These are phyloP conservation scores for Epichloe sp. DNA, from an alignment of 2,329 filamentous ascomycete genomes.

Conservation along the genomic window DNA sequence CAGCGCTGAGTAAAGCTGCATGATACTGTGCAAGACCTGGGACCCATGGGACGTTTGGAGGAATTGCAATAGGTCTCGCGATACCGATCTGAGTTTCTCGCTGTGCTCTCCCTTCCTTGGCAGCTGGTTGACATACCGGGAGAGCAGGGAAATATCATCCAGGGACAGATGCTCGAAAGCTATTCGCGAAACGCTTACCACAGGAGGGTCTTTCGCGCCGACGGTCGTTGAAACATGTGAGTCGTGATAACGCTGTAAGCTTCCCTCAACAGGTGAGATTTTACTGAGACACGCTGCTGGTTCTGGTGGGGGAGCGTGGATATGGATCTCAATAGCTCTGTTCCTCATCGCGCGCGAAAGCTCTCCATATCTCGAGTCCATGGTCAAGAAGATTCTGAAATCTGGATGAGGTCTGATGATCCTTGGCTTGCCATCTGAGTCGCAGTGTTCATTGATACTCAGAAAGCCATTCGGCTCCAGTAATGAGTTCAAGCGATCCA, in stretches of 20 bases:
- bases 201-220: slow-evolving; percentile 10
- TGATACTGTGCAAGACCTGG: slow-evolving; percentile 19
- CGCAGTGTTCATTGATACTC: slow-evolving; percentile 87
- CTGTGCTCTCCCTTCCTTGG: slow-evolving; percentile 4
- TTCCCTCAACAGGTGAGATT: slow-evolving; percentile 35
- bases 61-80: slow-evolving; percentile 17
- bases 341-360: slow-evolving; percentile 95
- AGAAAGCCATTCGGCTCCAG: slow-evolving; percentile 81
- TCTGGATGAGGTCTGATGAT: slow-evolving; percentile 70
- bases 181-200: slow-evolving; percentile 18
- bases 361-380: slow-evolving; percentile 85
- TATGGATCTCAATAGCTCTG: slow-evolving; percentile 77
- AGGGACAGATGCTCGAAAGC: slow-evolving; percentile 35
- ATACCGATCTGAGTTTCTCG: slow-evolving; percentile 4
- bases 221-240: slow-evolving; percentile 20
- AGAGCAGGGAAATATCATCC: slow-evolving; percentile 28
- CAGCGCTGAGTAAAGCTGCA: slow-evolving; percentile 22
- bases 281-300: slow-evolving; percentile 22
- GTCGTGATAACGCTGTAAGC: slow-evolving; percentile 32
- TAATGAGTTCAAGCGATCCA: slow-evolving; percentile 87
- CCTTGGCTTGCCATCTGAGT: slow-evolving; percentile 65
- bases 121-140: slow-evolving; percentile 17
- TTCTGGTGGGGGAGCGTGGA: slow-evolving; percentile 36
- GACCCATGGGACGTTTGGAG: slow-evolving; percentile 20
- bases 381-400: slow-evolving; percentile 87